Percentiles rank a stretch among this genome's conserved stretches.
Evolutionary conservation across 176 grass and related monocot genomes (phyloP).

Genomic region (Raddia guianensis): DNA sequence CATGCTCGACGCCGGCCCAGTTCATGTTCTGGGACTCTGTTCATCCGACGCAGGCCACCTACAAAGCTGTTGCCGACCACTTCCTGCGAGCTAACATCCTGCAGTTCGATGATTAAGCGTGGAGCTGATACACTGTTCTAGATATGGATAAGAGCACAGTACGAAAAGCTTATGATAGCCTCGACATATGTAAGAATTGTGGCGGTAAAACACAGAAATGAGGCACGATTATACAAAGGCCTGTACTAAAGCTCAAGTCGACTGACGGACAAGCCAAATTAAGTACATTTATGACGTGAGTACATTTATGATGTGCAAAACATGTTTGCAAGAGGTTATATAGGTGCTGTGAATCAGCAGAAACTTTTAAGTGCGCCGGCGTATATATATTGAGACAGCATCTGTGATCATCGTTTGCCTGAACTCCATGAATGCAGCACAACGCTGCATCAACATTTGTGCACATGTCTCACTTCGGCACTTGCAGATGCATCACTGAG

Average conservation of each 20-base stretch:
- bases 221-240: background rate
- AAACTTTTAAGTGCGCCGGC: background rate
- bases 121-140: background rate
- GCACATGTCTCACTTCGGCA: background rate
- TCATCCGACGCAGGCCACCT: slow-evolving; percentile 54
- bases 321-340: background rate
- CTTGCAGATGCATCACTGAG: slow-evolving; percentile 18
- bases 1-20: slow-evolving; percentile 12
- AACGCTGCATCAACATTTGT: background rate
- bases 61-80: slow-evolving; percentile 34
- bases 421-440: background rate
- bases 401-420: too few species aligned
- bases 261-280: background rate
- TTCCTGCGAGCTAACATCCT: slow-evolving; percentile 18
- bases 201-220: background rate
- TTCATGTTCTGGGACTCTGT: slow-evolving; percentile 53
- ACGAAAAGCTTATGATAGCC: background rate
- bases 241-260: background rate
- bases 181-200: background rate
- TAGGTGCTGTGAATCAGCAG: background rate
- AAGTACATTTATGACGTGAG: background rate
- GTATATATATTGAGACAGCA: too few species aligned
- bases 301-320: background rate
- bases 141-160: background rate
- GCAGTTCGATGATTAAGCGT: slow-evolving; percentile 14